Evolutionary conservation across 768 basidiomycete species (phyloP).

Genomic region (Phylloporus sp.): DNA sequence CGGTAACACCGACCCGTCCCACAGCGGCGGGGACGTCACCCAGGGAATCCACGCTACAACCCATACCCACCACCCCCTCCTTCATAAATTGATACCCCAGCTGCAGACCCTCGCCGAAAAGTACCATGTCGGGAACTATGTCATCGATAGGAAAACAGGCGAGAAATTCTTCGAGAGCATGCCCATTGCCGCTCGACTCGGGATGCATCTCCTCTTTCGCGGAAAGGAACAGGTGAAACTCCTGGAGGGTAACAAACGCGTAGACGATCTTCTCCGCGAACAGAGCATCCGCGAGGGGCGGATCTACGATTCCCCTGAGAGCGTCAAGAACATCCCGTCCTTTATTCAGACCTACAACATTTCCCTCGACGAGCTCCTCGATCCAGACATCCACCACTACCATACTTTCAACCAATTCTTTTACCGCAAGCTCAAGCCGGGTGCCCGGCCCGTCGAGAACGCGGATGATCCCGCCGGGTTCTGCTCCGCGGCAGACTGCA

Average conservation of each 20-base stretch:
- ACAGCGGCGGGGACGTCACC: constrained; percentile 10
- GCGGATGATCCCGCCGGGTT: constrained; percentile 47
- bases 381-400: no score
- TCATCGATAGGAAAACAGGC: constrained; percentile 41
- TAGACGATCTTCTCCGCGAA: constrained; percentile 52
- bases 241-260: constrained; percentile 40
- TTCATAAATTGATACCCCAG: constrained; percentile 50
- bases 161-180: constrained; percentile 66
- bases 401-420: constrained; percentile 83
- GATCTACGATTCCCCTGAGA: constrained; percentile 50
- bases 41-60: constrained; percentile 32
- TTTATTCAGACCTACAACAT: constrained; percentile 59
- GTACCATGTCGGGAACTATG: constrained; percentile 59
- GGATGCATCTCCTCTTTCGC: constrained; percentile 74
- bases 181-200: constrained; percentile 66
- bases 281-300: constrained; percentile 48
- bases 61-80: constrained; percentile 33
- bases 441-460: constrained; percentile 56
- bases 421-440: constrained; percentile 50
- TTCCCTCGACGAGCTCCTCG: no score
- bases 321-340: constrained; percentile 47
- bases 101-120: constrained; percentile 47
- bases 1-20: constrained; percentile 13
- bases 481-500: constrained; percentile 66
- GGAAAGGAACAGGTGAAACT: constrained; percentile 47